These are phyloP conservation scores for Achaetomiella virescens DNA, from an alignment of 495 filamentous ascomycete genomes.

Conservation along the genomic window DNA sequence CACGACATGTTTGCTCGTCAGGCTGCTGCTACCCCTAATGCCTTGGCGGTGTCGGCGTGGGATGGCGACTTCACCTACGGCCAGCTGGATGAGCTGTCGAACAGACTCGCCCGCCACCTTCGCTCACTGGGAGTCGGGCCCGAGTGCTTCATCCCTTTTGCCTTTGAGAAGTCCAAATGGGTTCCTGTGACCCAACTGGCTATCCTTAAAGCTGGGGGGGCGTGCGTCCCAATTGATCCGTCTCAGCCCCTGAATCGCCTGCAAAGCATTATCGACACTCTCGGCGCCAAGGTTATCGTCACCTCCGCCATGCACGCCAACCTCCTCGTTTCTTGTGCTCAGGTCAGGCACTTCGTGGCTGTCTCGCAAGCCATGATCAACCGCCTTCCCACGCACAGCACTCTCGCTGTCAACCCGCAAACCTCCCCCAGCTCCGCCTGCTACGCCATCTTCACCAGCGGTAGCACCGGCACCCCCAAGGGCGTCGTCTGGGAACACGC, in stretches of 20 bases:
- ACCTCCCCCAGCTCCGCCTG: slow-evolving; percentile 2
- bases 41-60: slow-evolving; percentile 40
- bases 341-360: slow-evolving; percentile 8
- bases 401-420: neutral
- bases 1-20: slow-evolving; percentile 38
- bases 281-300: slow-evolving; percentile 31
- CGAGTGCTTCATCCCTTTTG: slow-evolving; percentile 48
- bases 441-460: slow-evolving; percentile 56
- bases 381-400: neutral
- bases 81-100: slow-evolving; percentile 36
- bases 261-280: slow-evolving; percentile 19
- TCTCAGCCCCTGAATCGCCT: slow-evolving; percentile 47
- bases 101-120: slow-evolving; percentile 36
- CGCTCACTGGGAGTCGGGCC: slow-evolving; percentile 34
- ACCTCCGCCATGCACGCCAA: slow-evolving; percentile 4
- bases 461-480: slow-evolving; percentile 50
- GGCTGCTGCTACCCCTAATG: slow-evolving; percentile 16
- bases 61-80: slow-evolving; percentile 53
- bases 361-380: neutral
- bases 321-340: neutral
- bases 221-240: slow-evolving; percentile 51
- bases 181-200: slow-evolving; percentile 42
- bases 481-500: slow-evolving; percentile 38
- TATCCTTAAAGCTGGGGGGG: slow-evolving; percentile 47
- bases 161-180: slow-evolving; percentile 49